Evolutionary conservation across 2,329 filamentous ascomycete genomes (phyloP).

Genomic region (Immersiporthe knoxdaviesiana): DNA sequence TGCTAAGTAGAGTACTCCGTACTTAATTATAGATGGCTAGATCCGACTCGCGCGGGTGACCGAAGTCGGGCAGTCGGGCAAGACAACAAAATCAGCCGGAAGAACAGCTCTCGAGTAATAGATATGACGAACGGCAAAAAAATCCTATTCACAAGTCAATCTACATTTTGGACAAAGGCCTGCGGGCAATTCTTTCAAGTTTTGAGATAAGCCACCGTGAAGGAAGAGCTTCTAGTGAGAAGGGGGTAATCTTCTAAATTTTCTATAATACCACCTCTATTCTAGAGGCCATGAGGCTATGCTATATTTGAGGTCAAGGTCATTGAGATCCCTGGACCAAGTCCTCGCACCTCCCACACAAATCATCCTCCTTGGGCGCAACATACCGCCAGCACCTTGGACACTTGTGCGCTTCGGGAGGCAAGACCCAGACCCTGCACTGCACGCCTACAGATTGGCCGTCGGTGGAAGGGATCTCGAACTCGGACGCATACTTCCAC

Average conservation of each 20-base stretch:
- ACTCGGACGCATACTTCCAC: conserved; percentile 49
- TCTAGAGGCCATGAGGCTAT: neutral
- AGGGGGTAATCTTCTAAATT: conserved; percentile 16
- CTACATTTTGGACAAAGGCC: no score
- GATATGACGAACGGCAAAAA: neutral
- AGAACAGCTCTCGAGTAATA: neutral
- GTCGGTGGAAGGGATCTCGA: conserved; percentile 41
- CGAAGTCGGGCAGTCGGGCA: conserved; percentile 24
- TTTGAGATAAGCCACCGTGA: neutral
- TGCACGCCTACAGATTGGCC: conserved; percentile 34
- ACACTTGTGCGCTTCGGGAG: conserved; percentile 70
- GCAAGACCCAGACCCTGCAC: conserved; percentile 49
- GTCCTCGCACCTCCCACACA: conserved; percentile 77
- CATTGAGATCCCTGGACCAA: conserved; percentile 49
- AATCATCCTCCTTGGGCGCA: conserved; percentile 63
- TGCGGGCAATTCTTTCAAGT: neutral
- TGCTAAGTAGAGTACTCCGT: no score
- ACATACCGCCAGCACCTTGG: conserved; percentile 87
- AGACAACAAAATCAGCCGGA: neutral
- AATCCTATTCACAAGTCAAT: no score
- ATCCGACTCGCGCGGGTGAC: conserved; percentile 24
- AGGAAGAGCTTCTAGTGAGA: neutral
- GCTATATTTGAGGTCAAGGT: neutral
- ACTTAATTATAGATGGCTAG: neutral
- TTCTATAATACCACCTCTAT: neutral